Conservation (phyloP, 2,329 filamentous ascomycete genomes). For the Didymella segeticola region DNA sequence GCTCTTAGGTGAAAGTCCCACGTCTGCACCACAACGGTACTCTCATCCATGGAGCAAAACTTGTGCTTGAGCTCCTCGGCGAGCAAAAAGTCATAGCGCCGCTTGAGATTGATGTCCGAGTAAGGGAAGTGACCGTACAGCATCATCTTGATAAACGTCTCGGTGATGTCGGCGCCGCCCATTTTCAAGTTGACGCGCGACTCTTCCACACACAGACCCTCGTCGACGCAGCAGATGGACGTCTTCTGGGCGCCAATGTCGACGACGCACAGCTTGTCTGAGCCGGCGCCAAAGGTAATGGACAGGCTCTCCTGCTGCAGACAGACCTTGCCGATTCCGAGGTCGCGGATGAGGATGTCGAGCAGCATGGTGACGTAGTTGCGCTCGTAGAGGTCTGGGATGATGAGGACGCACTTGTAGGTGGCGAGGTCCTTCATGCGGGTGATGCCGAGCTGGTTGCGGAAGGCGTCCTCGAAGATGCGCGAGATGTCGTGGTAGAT, state of each 20-base stretch:
- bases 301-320: conserved; percentile 97
- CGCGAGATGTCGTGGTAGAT: conserved; percentile 87
- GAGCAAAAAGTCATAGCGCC: conserved; percentile 89
- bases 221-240: conserved; percentile 94
- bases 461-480: conserved; percentile 85
- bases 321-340: conserved; percentile 86
- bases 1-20: conserved; percentile 91
- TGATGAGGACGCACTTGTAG: conserved; percentile 96
- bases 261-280: conserved; percentile 91
- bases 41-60: conserved; percentile 89
- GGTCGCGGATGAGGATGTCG: conserved; percentile 85
- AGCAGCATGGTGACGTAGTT: conserved; percentile 85
- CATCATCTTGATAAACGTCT: conserved; percentile 98
- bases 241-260: conserved; percentile 98
- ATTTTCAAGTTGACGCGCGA: conserved; percentile 95
- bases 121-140: conserved; percentile 96
- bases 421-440: conserved; percentile 83
- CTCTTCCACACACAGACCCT: conserved; percentile 92
- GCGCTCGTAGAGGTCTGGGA: conserved; percentile 96
- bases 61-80: conserved; percentile 96
- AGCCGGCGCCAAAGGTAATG: conserved; percentile 92
- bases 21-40: conserved; percentile 85
- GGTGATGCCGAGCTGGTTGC: conserved; percentile 79
- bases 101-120: conserved; percentile 86
- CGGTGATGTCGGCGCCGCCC: conserved; percentile 90